Conservation (phyloP, 495 filamentous ascomycete genomes). For the Talaromyces stipitatus region DNA sequence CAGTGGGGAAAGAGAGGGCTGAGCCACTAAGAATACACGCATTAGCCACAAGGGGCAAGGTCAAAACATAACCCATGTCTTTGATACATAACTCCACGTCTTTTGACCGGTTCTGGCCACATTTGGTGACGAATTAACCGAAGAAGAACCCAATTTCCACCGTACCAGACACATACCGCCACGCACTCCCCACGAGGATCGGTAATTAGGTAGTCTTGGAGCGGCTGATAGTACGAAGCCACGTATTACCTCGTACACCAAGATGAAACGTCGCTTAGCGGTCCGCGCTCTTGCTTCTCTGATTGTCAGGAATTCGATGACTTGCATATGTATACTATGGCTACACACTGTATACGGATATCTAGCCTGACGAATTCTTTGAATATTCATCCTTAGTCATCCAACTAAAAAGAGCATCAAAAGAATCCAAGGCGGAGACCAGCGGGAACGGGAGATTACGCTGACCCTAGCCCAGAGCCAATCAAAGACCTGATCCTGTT, state of each 20-base stretch:
- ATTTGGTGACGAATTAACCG: background rate
- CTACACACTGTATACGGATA: background rate
- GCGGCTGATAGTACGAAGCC: background rate
- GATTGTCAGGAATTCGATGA: too few species aligned
- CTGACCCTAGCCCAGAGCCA: background rate
- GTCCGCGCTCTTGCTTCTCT: too few species aligned
- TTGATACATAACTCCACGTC: background rate
- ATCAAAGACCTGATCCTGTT: background rate
- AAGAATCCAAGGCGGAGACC: background rate
- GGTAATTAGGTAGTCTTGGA: background rate
- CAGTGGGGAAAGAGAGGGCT: background rate
- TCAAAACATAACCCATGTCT: background rate
- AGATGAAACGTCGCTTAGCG: conserved; percentile 3
- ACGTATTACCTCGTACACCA: too few species aligned
- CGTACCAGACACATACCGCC: background rate
- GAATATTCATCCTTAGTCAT: background rate
- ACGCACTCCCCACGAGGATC: background rate
- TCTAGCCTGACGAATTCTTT: background rate
- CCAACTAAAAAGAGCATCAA: background rate
- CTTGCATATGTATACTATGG: background rate
- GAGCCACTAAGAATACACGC: background rate
- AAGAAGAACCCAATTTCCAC: background rate
- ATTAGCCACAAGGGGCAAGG: background rate
- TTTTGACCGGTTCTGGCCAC: background rate
- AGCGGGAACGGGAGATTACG: conserved; percentile 1